Evolutionary conservation across 345 rosid species (phyloP), one percentile per base, ranked within the genome.

Genomic region (Clarkia xantiana): DNA sequence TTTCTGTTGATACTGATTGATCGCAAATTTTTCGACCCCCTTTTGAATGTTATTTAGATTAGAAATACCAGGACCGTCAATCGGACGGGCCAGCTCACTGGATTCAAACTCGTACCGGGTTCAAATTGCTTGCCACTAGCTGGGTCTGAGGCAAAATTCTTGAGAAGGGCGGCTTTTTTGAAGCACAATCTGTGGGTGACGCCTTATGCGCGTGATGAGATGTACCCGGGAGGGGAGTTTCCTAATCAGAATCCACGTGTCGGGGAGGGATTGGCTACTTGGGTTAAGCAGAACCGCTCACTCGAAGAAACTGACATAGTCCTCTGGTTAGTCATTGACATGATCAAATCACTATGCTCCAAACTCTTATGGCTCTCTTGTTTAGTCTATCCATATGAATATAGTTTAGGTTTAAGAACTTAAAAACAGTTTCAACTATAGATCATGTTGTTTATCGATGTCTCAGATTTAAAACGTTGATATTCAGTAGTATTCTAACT

Each of bases 161-260:
- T 82, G 45, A 75, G 86, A 60, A 67, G 84, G 56, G 84, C 91
- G 15, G 75, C 91, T 15, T 79, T 82, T 64, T 54, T 79, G 69
- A 77, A 76, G 67, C 93, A 79, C 53, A 82, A 77, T 49, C 80
- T 79, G 18, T 82, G 93, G 87, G 82, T 82, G 47, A 82, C 87
- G 19, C 75, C 74, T 10, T 79, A 69, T 61, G 59, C 80, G 34
- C 73, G 22, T 1, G 77, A 70, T 38, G 80, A 83, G 58, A 77
- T 73, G 78, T 70, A 59, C 58, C 93, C 87, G 9, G 93, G 84
- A 47, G 84, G 93, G 53, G 84, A 83, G 52, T 80, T 80, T 62
- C 93, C 93, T 9, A 77, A 80, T 57, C 93, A 79, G 66, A 82
- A 82, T 51, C 93, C 84, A 16, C 75, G 87, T 13, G 79, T 66